These are phyloP conservation scores for Ustilago bromivora DNA, from an alignment of 1,284 basidiomycete genomes.

Conservation along the genomic window DNA sequence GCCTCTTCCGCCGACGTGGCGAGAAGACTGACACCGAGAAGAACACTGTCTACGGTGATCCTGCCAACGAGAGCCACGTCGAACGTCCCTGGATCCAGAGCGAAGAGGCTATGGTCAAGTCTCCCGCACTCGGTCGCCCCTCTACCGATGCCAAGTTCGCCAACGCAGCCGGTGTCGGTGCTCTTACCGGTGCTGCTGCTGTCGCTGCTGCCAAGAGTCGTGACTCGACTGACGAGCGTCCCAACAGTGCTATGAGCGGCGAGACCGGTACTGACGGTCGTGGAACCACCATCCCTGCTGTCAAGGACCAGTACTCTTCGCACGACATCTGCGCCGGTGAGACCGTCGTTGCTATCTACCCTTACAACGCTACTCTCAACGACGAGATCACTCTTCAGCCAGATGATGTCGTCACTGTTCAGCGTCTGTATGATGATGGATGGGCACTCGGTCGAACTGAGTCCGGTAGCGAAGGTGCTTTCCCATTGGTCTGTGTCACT, in stretches of 20 bases:
- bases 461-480: conserved; percentile 57
- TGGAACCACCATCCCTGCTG: conserved; percentile 60
- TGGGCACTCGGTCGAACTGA: conserved; percentile 59
- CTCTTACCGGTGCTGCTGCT: conserved; percentile 42
- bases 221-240: conserved; percentile 47
- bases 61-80: conserved; percentile 44
- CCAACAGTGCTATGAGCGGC: conserved; percentile 55
- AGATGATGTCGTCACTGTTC: conserved; percentile 58
- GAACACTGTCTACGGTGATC: conserved; percentile 39
- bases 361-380: conserved; percentile 63
- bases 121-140: conserved; percentile 39
- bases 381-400: conserved; percentile 64
- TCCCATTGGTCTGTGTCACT: conserved; percentile 64
- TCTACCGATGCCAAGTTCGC: conserved; percentile 44
- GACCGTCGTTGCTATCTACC: conserved; percentile 65
- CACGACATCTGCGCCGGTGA: conserved; percentile 63
- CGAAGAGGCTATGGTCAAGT: conserved; percentile 52
- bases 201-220: conserved; percentile 41
- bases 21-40: conserved; percentile 39
- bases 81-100: conserved; percentile 58
- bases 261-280: conserved; percentile 57
- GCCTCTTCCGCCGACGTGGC: conserved; percentile 43
- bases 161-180: conserved; percentile 41
- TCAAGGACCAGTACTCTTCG: conserved; percentile 64
- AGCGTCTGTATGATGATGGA: conserved; percentile 64